Evolutionary conservation across 495 filamentous ascomycete genomes (phyloP), one percentile per base, ranked within the genome.

Genomic region (Aspergillus taichungensis): DNA sequence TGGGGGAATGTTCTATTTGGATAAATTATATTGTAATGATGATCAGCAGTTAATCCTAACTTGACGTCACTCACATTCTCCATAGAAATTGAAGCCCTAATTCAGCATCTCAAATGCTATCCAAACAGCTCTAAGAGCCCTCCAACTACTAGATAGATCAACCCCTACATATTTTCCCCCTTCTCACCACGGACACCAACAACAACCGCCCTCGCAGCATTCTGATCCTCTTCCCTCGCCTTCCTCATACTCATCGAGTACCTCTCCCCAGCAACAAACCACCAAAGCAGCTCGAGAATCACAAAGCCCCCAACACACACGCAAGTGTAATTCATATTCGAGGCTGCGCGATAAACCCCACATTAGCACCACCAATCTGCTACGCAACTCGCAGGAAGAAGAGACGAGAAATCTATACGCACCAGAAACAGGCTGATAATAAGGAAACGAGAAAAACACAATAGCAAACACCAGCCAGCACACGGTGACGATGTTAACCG

Each of bases 381-480:
- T 5, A 39, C 13, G 18, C 24, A 1, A 13, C 6, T 8, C 29
- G 27, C 5, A 40, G 28, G 18, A 28, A 27, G 30, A 45, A 40
- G 24, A 18, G 10, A 9, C 8, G 29, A 37, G 5, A 13, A n/a
- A n/a, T n/a, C n/a, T 30, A 41, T 24, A 56, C 59, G 35, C 43
- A 63, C 57, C 46, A 5, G 52, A 60, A 2, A 69, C 75, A 0
- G 80, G 79, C 58, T 76, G 60, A 24, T 61, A 60, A 45, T 73
- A 84, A 1, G 80, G 85, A 57, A 89, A 88, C 46, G 82, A 87
- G 61, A 83, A 90, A 40, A 88, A 78, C 7, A 84, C 69, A 42
- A 82, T 67, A 2, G 66, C 66, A 40, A 69, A 67, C 6, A 60
- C 42, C 7, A 69, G 36, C 66, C 66, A 69, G 1, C 50, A 42